Evolutionary conservation across 805 yeast genomes (phyloP).

Genomic region (Saccharomyces paradoxus): DNA sequence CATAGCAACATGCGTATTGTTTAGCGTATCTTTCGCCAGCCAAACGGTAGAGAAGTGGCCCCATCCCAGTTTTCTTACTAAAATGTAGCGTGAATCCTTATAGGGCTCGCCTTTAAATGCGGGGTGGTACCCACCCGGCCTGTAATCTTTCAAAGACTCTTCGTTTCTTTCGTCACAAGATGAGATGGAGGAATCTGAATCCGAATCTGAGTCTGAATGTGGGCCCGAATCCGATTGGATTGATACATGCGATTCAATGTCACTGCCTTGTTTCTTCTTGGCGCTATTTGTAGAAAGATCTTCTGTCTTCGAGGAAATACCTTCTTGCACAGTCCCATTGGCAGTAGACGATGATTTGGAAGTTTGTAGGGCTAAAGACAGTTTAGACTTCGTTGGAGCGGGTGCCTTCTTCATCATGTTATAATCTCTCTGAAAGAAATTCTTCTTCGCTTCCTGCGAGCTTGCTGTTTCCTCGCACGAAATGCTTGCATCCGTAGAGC

Average conservation of each 20-base stretch:
- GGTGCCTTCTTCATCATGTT: neutral
- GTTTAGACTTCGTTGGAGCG: slow-evolving; percentile 13
- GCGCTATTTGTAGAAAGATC: neutral
- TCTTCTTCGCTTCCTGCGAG: slow-evolving; percentile 1
- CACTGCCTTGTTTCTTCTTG: neutral
- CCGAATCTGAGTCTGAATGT: slow-evolving; percentile 4
- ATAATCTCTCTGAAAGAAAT: neutral
- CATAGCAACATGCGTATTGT: slow-evolving; percentile 76
- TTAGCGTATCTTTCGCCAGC: slow-evolving; percentile 58
- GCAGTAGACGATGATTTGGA: neutral
- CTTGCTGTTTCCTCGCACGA: slow-evolving; percentile 3
- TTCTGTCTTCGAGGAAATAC: neutral
- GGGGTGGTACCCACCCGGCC: slow-evolving; percentile 93
- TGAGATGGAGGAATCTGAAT: slow-evolving; percentile 31
- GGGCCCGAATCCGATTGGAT: slow-evolving; percentile 6
- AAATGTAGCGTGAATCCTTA: slow-evolving; percentile 63
- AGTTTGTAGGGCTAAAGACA: slow-evolving; percentile 21
- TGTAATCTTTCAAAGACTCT: slow-evolving; percentile 79
- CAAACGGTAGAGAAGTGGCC: slow-evolving; percentile 96
- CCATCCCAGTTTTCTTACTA: slow-evolving; percentile 94
- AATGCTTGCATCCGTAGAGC: neutral
- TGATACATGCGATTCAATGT: neutral
- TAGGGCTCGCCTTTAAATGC: slow-evolving; percentile 80
- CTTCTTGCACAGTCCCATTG: neutral
- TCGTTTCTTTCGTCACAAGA: slow-evolving; percentile 50